phyloP scores from a whole-genome alignment of 148 eudicot genomes.

The Rhododendron vialii region DNA sequence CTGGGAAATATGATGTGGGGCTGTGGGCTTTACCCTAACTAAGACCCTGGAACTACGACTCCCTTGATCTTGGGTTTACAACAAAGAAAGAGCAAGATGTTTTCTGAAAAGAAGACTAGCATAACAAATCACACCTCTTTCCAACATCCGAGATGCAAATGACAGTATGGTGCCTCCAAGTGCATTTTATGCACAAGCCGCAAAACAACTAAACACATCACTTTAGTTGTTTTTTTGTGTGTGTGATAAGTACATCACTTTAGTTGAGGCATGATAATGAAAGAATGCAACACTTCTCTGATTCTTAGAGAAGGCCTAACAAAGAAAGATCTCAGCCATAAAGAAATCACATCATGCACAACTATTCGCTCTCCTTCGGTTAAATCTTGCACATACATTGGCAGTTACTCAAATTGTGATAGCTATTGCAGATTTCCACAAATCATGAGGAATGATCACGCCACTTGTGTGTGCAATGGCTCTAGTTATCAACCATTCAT shows the following conservation, averaged over 20 bases:
- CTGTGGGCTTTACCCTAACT: neutral
- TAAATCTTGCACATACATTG: neutral
- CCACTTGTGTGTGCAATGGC: neutral
- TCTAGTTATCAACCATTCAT: neutral
- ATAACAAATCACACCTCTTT: neutral
- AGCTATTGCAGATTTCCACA: neutral
- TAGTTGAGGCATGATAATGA: neutral
- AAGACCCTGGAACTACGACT: neutral
- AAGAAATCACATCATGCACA: neutral
- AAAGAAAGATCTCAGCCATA: neutral
- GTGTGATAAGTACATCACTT: too few species aligned
- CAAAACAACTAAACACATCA: neutral
- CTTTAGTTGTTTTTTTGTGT: neutral
- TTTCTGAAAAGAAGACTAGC: neutral
- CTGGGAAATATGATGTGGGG: neutral
- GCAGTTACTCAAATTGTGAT: neutral
- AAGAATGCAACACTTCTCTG: neutral
- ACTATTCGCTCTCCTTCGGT: neutral
- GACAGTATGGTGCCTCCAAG: neutral
- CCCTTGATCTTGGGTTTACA: too few species aligned
- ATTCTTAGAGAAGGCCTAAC: neutral
- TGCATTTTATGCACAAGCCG: neutral
- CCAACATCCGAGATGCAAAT: neutral
- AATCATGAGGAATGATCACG: neutral
- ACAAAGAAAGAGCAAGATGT: neutral